These are phyloP conservation scores for Hanseniaspora jakobsenii DNA, from an alignment of 805 yeast genomes.

Conservation along the genomic window DNA sequence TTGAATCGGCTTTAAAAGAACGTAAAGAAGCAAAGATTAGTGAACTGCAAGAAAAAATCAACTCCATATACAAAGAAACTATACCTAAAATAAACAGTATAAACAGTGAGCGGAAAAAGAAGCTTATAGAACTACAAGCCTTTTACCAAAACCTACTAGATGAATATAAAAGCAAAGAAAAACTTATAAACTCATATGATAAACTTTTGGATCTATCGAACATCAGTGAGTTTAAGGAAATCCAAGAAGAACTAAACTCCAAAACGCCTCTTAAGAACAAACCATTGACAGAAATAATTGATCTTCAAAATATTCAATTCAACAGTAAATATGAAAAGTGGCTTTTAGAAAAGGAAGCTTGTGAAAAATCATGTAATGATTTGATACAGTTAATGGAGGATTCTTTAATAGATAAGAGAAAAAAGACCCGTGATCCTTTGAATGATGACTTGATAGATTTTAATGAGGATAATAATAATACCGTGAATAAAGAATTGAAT, in stretches of 20 bases:
- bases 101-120: not conserved
- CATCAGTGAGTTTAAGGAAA: no score
- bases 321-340: constrained; percentile 1
- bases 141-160: no score
- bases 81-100: not conserved
- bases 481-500: not conserved
- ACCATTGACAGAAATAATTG: not conserved
- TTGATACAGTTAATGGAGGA: constrained; percentile 1
- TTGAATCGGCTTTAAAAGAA: not conserved
- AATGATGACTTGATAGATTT: not conserved
- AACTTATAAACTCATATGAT: no score
- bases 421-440: not conserved
- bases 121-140: no score
- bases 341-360: not conserved
- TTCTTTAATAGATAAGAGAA: not conserved
- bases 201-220: no score
- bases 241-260: no score
- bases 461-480: not conserved
- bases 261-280: not conserved
- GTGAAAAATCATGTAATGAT: not conserved
- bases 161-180: no score
- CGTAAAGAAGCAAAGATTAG: not conserved
- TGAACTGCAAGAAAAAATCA: not conserved
- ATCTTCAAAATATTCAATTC: constrained; percentile 1
- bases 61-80: not conserved